phyloP scores from a whole-genome alignment of 2,329 filamentous ascomycete species.

The Alternaria sp. region DNA sequence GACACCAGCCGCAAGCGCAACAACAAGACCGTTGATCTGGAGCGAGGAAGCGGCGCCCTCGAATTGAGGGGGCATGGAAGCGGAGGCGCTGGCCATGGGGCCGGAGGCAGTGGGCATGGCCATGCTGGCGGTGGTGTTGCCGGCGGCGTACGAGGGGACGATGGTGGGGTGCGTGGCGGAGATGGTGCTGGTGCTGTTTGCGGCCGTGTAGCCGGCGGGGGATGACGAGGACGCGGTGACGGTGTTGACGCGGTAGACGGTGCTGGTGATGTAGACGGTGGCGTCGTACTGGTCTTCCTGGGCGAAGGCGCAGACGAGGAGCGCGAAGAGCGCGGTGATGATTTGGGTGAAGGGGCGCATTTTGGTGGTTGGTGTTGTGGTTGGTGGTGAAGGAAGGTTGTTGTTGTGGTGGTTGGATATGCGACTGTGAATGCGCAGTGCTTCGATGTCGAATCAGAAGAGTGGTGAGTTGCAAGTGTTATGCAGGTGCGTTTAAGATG shows the following conservation, averaged over 20 bases:
- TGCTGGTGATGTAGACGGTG: constrained; percentile 47
- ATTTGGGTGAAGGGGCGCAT: constrained; percentile 47
- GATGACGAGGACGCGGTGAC: constrained; percentile 43
- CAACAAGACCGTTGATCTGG: constrained; percentile 40
- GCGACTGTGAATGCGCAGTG: constrained; percentile 3
- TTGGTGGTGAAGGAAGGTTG: constrained; percentile 8
- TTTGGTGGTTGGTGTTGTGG: constrained; percentile 25
- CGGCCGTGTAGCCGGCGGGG: constrained; percentile 23
- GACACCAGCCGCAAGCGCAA: constrained; percentile 37
- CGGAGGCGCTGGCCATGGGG: constrained; percentile 17
- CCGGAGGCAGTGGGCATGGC: constrained; percentile 10
- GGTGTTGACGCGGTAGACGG: constrained; percentile 48
- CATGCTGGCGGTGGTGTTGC: constrained; percentile 27
- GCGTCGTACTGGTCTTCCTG: constrained; percentile 36
- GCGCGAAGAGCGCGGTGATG: constrained; percentile 42
- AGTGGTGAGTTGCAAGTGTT: neutral
- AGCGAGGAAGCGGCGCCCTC: constrained; percentile 43
- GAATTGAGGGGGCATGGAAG: constrained; percentile 28
- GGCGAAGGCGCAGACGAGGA: constrained; percentile 41
- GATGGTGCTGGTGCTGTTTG: constrained; percentile 45
- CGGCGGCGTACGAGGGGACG: constrained; percentile 21
- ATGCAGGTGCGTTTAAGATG: constrained; percentile 14
- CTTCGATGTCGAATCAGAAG: constrained; percentile 10
- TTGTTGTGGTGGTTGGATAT: constrained; percentile 5
- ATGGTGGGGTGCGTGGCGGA: constrained; percentile 22